phyloP scores from a whole-genome alignment of 768 basidiomycete species.

The Saitozyma sp. region DNA sequence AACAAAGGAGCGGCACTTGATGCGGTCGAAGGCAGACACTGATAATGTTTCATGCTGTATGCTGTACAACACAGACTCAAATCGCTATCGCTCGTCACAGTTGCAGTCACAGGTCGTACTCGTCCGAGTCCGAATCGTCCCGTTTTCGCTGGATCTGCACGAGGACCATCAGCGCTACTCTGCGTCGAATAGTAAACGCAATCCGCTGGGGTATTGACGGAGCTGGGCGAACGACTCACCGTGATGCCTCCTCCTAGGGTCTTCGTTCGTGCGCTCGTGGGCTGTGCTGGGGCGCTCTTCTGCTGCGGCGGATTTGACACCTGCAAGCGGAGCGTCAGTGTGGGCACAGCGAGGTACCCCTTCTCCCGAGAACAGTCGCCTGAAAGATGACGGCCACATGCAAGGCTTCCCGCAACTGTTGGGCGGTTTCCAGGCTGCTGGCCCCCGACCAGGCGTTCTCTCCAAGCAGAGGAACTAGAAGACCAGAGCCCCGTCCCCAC shows the following conservation, averaged over 20 bases:
- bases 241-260: conserved; percentile 45
- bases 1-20: too few species aligned
- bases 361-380: too few species aligned
- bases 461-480: not conserved
- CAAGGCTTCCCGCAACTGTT: not conserved
- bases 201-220: not conserved
- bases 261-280: conserved; percentile 30
- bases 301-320: conserved; percentile 36
- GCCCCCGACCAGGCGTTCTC: not conserved
- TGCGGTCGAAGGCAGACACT: too few species aligned
- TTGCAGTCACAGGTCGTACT: conserved; percentile 45
- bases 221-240: conserved; percentile 18
- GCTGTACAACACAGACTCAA: conserved; percentile 6
- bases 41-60: too few species aligned
- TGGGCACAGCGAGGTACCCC: too few species aligned
- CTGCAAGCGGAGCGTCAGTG: conserved; percentile 10
- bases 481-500: not conserved
- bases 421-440: not conserved
- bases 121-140: conserved; percentile 51
- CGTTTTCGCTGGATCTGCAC: conserved; percentile 50
- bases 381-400: not conserved
- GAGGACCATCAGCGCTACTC: conserved; percentile 5
- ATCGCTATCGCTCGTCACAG: conserved; percentile 4
- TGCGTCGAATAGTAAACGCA: not conserved
- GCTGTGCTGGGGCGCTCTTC: conserved; percentile 14